Evolutionary conservation across 345 rosid species (phyloP).

Genomic region (Camelina neglecta): DNA sequence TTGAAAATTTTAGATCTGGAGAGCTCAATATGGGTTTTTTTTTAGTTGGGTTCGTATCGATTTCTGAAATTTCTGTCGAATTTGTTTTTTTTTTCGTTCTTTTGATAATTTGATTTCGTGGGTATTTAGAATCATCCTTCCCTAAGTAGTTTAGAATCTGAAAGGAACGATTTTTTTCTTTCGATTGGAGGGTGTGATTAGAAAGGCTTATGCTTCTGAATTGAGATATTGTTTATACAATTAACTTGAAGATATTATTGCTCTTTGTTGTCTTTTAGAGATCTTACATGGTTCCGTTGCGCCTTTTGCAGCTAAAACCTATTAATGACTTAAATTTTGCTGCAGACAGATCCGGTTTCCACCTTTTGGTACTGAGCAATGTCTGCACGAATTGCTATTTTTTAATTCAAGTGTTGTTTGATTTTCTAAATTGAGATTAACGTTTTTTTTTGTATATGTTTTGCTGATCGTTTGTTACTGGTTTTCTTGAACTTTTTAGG

Average conservation of each 20-base stretch:
- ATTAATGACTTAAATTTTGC: constrained; percentile 44
- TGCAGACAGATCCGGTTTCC: constrained; percentile 47
- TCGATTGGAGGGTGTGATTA: no score
- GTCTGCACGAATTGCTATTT: constrained; percentile 36
- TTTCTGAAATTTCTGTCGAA: constrained; percentile 7
- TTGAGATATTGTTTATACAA: neutral
- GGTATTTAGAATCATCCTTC: neutral
- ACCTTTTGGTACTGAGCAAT: constrained; percentile 43
- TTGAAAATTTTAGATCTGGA: constrained; percentile 28
- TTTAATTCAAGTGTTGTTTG: neutral
- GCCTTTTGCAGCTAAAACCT: constrained; percentile 45
- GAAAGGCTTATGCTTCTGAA: no score
- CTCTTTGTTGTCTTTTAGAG: constrained; percentile 19
- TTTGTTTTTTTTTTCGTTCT: no score
- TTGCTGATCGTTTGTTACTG: constrained; percentile 24
- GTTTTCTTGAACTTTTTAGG: constrained; percentile 46
- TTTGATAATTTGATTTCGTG: neutral
- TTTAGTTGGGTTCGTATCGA: neutral
- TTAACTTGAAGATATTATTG: neutral
- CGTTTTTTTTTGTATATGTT: neutral
- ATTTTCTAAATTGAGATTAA: neutral
- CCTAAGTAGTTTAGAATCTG: neutral
- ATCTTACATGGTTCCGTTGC: constrained; percentile 34
- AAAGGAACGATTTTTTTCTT: neutral
- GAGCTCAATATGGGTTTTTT: neutral